Evolutionary conservation across 202 grass and related monocot genomes (phyloP).

Genomic region (Setaria italica): DNA sequence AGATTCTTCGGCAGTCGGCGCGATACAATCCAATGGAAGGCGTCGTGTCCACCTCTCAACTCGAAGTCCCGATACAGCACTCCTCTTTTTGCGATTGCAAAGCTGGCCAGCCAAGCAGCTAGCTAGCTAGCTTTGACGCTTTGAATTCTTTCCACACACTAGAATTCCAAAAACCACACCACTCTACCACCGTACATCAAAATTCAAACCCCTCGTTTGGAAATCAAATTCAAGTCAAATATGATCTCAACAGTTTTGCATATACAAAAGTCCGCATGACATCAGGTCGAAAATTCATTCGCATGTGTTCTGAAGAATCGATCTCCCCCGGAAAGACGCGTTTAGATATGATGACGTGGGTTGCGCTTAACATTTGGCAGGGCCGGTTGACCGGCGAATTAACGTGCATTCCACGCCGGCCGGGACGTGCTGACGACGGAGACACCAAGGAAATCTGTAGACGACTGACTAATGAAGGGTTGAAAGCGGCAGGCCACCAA

Average conservation of each 20-base stretch:
- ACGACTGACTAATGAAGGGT: neutral
- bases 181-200: neutral
- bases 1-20: neutral
- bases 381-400: constrained; percentile 25
- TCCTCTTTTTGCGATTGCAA: no score
- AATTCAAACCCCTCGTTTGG: neutral
- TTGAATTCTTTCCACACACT: neutral
- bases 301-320: neutral
- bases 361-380: neutral
- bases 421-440: constrained; percentile 5
- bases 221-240: neutral
- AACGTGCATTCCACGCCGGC: constrained; percentile 30
- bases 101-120: no score
- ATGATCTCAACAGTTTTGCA: neutral
- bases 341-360: neutral
- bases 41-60: neutral
- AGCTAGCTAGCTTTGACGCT: no score
- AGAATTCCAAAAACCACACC: neutral
- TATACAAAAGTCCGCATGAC: neutral
- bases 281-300: neutral
- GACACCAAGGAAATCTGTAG: neutral
- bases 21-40: neutral
- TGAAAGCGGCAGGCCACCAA: constrained; percentile 45
- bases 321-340: neutral
- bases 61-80: neutral